Percentiles rank a stretch among this genome's conserved stretches.
phyloP scores from a whole-genome alignment of 2,329 filamentous ascomycete species.

The Hymenoscyphus fraxineus region DNA sequence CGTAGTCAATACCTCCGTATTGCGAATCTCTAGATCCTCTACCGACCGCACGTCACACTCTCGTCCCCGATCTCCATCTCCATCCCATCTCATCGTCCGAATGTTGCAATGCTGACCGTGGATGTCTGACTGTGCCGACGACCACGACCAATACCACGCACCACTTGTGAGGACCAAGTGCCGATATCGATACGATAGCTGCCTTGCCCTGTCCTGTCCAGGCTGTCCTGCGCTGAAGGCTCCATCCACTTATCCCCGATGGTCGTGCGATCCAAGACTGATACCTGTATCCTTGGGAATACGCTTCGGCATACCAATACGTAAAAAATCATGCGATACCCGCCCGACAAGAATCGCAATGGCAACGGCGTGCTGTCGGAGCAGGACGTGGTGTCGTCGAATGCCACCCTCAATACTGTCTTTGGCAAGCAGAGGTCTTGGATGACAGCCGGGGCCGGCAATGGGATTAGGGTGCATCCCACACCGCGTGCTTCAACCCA shows the following conservation, averaged over 20 bases:
- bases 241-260: neutral
- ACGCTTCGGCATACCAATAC: too few relatives aligned
- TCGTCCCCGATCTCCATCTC: neutral
- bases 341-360: slow-evolving; percentile 32
- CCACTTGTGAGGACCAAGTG: neutral
- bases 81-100: neutral
- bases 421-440: slow-evolving; percentile 35
- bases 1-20: neutral
- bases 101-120: neutral
- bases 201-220: neutral
- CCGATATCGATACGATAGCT: too few relatives aligned
- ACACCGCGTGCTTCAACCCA: slow-evolving; percentile 28
- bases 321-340: slow-evolving; percentile 31
- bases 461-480: slow-evolving; percentile 28
- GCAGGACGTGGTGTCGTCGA: slow-evolving; percentile 34
- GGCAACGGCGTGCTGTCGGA: slow-evolving; percentile 22
- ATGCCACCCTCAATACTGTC: slow-evolving; percentile 35
- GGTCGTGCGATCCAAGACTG: neutral
- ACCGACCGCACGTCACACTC: neutral
- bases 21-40: neutral
- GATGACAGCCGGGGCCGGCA: slow-evolving; percentile 29
- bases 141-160: neutral
- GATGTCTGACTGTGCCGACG: neutral
- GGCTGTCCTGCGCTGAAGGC: neutral
- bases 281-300: too few relatives aligned